Conservation (phyloP, 805 yeast genomes). For the Metschnikowia proteae region DNA sequence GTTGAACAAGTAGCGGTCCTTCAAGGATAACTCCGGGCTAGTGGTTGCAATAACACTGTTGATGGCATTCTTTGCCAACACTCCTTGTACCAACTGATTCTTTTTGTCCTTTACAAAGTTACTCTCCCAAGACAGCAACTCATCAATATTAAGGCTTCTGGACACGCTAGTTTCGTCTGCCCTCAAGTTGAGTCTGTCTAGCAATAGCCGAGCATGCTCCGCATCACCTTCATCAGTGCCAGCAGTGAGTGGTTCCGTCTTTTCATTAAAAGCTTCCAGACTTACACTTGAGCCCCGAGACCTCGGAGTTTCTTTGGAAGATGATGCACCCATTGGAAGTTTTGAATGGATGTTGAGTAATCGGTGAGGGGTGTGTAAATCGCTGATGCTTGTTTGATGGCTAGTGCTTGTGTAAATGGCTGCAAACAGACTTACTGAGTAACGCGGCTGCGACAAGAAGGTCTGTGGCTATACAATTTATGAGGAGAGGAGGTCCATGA, state of each 20-base stretch:
- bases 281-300: not conserved
- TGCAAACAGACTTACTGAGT: not conserved
- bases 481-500: too few species aligned
- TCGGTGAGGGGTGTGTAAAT: too few species aligned
- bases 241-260: not conserved
- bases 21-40: slow-evolving; percentile 13
- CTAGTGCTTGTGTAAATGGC: not conserved
- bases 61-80: slow-evolving; percentile 48
- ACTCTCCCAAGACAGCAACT: slow-evolving; percentile 44
- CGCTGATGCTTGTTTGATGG: too few species aligned
- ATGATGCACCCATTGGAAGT: slow-evolving; percentile 1
- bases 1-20: slow-evolving; percentile 35
- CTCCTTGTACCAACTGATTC: slow-evolving; percentile 51
- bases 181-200: not conserved
- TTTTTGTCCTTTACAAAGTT: slow-evolving; percentile 44
- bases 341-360: not conserved
- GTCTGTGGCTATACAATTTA: too few species aligned
- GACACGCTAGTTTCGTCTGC: not conserved
- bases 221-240: not conserved
- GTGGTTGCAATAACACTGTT: slow-evolving; percentile 40
- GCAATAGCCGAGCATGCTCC: not conserved
- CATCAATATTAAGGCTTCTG: slow-evolving; percentile 14
- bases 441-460: too few species aligned
- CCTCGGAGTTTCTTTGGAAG: not conserved
- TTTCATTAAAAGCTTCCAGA: not conserved